Percentiles rank a stretch among this genome's conserved stretches.
phyloP scores from a whole-genome alignment of 2,329 filamentous ascomycete genomes.

The Pestalotiopsis sp. region DNA sequence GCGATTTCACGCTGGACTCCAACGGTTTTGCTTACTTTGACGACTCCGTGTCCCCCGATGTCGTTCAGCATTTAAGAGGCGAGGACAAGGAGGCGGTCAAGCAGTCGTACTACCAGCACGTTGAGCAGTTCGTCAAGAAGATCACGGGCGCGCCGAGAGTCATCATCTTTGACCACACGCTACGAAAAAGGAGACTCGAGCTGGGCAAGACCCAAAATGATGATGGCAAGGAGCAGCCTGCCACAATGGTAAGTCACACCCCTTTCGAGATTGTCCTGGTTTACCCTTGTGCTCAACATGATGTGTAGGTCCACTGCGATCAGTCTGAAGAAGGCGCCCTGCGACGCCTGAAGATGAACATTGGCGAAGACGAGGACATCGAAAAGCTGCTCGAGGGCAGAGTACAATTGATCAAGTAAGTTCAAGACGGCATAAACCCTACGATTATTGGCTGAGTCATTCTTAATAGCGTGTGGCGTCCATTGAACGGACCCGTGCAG shows the following conservation, averaged over 20 bases:
- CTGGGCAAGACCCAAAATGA: slow-evolving; percentile 7
- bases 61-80: neutral
- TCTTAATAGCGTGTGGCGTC: slow-evolving; percentile 17
- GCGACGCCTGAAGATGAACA: neutral
- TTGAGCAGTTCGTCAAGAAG: slow-evolving; percentile 15
- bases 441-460: neutral
- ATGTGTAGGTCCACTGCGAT: neutral
- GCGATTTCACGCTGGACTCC: neutral
- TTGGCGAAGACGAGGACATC: neutral
- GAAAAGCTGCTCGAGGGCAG: neutral
- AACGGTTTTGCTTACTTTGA: slow-evolving; percentile 1
- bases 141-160: slow-evolving; percentile 15
- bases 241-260: slow-evolving; percentile 16
- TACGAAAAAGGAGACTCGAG: slow-evolving; percentile 8
- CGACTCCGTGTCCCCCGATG: neutral
- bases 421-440: neutral
- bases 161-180: slow-evolving; percentile 19
- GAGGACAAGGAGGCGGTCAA: neutral
- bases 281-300: neutral
- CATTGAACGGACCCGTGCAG: slow-evolving; percentile 13
- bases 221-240: slow-evolving; percentile 17
- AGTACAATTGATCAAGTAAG: slow-evolving; percentile 9
- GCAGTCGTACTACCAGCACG: slow-evolving; percentile 12
- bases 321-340: neutral
- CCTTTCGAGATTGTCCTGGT: neutral